Evolutionary conservation across 2,329 filamentous ascomycete genomes (phyloP).

Genomic region (Fusarium virguliforme): DNA sequence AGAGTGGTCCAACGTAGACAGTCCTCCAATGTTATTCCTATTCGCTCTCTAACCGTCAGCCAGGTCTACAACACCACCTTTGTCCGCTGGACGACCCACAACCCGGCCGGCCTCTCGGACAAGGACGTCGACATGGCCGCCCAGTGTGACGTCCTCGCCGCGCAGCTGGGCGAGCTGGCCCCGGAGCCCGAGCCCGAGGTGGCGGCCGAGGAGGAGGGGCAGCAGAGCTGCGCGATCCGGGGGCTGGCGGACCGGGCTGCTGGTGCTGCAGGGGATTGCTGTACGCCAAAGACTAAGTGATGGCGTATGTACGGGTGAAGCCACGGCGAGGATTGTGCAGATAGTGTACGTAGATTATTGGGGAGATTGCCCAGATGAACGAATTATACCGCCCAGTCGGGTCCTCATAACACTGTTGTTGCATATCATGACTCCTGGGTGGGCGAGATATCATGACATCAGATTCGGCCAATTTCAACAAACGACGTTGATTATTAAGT

Average conservation of each 20-base stretch:
- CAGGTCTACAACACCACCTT: conserved; percentile 80
- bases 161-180: conserved; percentile 69
- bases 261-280: conserved; percentile 68
- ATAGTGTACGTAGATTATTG: background rate
- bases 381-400: background rate
- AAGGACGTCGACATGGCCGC: conserved; percentile 75
- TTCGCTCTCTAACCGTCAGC: conserved; percentile 13
- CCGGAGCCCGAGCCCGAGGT: conserved; percentile 48
- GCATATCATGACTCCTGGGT: conserved; percentile 2
- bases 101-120: conserved; percentile 74
- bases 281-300: conserved; percentile 60
- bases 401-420: background rate
- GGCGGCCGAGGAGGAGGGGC: conserved; percentile 43
- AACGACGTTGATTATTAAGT: conserved; percentile 56
- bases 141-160: conserved; percentile 74
- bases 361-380: background rate
- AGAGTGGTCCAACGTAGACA: conserved; percentile 79
- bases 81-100: conserved; percentile 82
- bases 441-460: background rate
- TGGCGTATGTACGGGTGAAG: background rate
- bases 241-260: conserved; percentile 65
- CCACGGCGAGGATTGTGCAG: conserved; percentile 3
- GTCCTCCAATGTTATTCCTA: background rate
- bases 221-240: conserved; percentile 57
- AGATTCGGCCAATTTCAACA: conserved; percentile 30